phyloP scores from a whole-genome alignment of 2,329 filamentous ascomycete genomes.

The Ophiostoma himal-ulmi region DNA sequence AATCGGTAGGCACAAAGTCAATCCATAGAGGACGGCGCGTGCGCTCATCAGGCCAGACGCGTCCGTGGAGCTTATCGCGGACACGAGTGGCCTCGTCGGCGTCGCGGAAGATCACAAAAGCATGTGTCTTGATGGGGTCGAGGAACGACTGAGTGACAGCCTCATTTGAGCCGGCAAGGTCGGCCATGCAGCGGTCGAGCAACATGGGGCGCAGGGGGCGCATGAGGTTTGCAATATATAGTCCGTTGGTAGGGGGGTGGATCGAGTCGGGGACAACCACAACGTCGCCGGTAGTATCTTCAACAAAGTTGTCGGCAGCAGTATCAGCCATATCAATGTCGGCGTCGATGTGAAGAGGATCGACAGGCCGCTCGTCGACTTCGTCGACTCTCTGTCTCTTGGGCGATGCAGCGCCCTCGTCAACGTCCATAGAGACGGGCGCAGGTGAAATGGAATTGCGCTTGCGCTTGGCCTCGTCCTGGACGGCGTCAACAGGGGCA shows the following conservation, averaged over 20 bases:
- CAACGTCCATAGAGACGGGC: conserved; percentile 31
- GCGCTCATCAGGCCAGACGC: conserved; percentile 80
- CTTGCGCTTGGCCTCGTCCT: conserved; percentile 53
- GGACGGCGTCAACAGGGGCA: conserved; percentile 20
- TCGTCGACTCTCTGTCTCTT: background rate
- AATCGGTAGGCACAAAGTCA: conserved; percentile 78
- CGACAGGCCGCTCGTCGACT: background rate
- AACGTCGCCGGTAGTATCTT: conserved; percentile 27
- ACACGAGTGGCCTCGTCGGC: conserved; percentile 68
- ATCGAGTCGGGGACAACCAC: conserved; percentile 48
- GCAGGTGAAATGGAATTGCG: conserved; percentile 59
- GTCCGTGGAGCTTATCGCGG: conserved; percentile 67
- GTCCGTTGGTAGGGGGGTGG: conserved; percentile 65
- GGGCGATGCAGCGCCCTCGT: conserved; percentile 14
- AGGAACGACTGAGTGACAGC: conserved; percentile 67
- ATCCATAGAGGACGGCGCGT: conserved; percentile 79
- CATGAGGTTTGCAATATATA: conserved; percentile 90
- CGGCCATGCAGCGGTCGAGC: conserved; percentile 62
- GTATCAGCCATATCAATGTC: conserved; percentile 23
- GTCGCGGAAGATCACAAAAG: conserved; percentile 67
- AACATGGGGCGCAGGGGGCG: conserved; percentile 67
- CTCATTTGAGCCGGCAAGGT: conserved; percentile 51
- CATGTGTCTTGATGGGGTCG: conserved; percentile 81
- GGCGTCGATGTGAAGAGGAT: background rate
- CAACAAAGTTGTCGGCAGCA: conserved; percentile 16